Base-by-base conservation (phyloP, 2,329 filamentous ascomycete species). In the Fonsecaea pedrosoi region DNA sequence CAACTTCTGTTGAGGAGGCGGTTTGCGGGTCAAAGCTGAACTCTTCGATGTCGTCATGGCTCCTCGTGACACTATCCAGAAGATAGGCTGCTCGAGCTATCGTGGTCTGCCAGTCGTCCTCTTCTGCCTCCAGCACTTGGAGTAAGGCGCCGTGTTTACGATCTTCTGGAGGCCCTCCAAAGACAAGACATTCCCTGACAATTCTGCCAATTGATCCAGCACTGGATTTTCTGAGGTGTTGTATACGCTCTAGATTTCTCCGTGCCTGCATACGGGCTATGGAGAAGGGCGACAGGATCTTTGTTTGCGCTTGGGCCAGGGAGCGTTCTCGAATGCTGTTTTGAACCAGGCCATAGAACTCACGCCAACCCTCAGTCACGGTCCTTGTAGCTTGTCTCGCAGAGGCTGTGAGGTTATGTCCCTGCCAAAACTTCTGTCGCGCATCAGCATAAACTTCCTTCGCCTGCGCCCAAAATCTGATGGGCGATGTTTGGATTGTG, bases 181-280 rank as follows among this genome's bases (percentile, higher is more conserved):
- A 88, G 58, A 87, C 88, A 56, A 97, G 81, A 2, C 92, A 93
- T 75, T 97, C 92, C 63, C 94, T 92, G 72, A 97, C 89, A 32
- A 99, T 82, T 4, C 97, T 87, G 15, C 95, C 95, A 3, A 98
- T 83, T 1, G 92, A 92, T 74, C 92, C 94, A 1, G 94, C 92
- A 63, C 92, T 93, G 78, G 94, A 88, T 74, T 94, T 87, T 55
- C 91, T 87, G 70, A 96, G 82, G 73, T 87, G 87, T 74, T 86
- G 89, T 58, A 98, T 83, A 21, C 85, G 85, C 2, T 85, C 85
- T 74, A 91, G 90, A 77, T 96, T 97, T 67, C 82, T 83, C 55
- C 90, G 85, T 9, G 92, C 92, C 76, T 97, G 90, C 1, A 89
- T 85, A 15, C 92, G 86, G 66, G 90, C 89, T 42, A 91, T 81